Conservation (phyloP, 352 stramenopile genomes). For the Globisporangium yorkense region DNA sequence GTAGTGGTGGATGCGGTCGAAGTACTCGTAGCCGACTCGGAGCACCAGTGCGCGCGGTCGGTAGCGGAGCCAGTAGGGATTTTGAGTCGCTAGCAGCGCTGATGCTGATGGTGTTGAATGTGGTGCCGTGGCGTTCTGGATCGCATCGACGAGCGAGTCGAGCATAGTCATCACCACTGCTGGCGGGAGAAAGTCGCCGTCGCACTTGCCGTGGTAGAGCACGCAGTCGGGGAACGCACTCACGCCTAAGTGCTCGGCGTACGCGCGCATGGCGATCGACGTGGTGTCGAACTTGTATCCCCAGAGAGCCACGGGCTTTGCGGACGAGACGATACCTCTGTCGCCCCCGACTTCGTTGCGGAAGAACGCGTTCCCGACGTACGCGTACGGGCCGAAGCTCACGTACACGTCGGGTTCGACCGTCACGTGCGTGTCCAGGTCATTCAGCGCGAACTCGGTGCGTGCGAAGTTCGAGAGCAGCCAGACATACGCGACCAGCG, state of each 20-base stretch:
- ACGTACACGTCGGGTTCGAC: constrained; percentile 6
- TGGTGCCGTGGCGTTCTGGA: neutral
- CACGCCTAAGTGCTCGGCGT: constrained; percentile 6
- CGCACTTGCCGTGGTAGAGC: constrained; percentile 8
- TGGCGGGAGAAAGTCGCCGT: neutral
- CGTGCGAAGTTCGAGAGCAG: constrained; percentile 11
- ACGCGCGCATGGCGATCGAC: constrained; percentile 8
- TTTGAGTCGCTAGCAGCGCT: neutral
- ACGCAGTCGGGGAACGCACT: constrained; percentile 7
- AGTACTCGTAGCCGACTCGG: constrained; percentile 1
- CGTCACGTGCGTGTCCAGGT: constrained; percentile 1
- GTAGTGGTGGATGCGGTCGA: constrained; percentile 14
- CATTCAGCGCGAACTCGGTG: constrained; percentile 6
- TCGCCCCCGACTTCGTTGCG: neutral
- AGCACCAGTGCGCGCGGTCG: neutral
- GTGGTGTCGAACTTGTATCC: constrained; percentile 17
- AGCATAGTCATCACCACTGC: constrained; percentile 6
- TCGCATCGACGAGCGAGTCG: constrained; percentile 5
- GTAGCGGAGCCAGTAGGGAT: neutral
- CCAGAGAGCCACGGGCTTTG: constrained; percentile 5
- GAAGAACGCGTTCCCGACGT: constrained; percentile 7
- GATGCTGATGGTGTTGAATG: neutral
- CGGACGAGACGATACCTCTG: neutral
- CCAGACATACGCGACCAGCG: constrained; percentile 7
- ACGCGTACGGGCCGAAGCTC: constrained; percentile 13